A percentile compares a stretch with the other conserved stretches of the same genome.
phyloP scores from a whole-genome alignment of 208 protist genomes.

The Crithidia thermophila region DNA sequence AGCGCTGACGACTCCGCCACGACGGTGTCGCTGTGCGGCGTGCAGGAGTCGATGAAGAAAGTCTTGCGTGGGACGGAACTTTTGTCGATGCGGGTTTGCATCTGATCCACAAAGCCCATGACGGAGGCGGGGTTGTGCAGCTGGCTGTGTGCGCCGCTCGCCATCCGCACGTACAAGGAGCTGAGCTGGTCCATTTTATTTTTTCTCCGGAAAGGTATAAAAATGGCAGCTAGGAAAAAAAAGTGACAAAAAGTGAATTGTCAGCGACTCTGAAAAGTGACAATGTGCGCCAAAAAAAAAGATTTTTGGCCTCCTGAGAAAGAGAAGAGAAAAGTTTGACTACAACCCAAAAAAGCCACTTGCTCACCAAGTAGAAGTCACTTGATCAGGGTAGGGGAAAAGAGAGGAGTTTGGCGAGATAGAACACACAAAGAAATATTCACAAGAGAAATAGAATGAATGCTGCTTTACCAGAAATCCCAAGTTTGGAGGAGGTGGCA shows the following conservation, averaged over 20 bases:
- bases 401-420: no score
- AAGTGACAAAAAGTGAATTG: neutral
- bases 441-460: conserved; percentile 1
- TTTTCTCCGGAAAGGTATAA: neutral
- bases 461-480: neutral
- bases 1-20: conserved; percentile 89
- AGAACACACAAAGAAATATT: neutral
- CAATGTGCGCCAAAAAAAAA: no score
- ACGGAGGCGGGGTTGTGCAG: conserved; percentile 68
- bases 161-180: conserved; percentile 75
- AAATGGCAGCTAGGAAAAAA: neutral
- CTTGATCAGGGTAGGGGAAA: no score
- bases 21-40: conserved; percentile 87
- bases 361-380: no score
- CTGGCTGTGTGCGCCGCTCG: conserved; percentile 62
- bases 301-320: neutral
- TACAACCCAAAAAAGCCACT: no score
- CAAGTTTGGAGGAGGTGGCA: neutral
- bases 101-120: conserved; percentile 75
- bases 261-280: no score
- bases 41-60: conserved; percentile 89
- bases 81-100: conserved; percentile 67
- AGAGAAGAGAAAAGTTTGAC: neutral
- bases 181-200: conserved; percentile 80
- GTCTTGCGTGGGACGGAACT: conserved; percentile 79